Evolutionary conservation across 495 filamentous ascomycete species (phyloP), one percentile per base, ranked within the genome.

Genomic region (Sporormia fimetaria): DNA sequence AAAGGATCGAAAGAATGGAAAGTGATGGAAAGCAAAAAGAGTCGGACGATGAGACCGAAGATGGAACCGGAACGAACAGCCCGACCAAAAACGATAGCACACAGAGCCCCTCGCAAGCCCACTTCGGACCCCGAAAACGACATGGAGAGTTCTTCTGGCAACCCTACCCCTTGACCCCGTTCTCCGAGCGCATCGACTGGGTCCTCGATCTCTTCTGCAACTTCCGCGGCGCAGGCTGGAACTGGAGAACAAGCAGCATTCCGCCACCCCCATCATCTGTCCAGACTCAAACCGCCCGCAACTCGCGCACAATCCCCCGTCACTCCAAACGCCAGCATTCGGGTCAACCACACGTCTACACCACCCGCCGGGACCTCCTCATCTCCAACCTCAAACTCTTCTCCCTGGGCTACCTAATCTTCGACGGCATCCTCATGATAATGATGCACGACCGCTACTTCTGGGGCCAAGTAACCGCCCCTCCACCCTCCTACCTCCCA

Each of bases 361-460:
- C 52, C 2, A 68, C 72, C 7, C 60, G 55, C 29, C 34, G 45
- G 17, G 40, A 56, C 2, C 67, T 80, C 26, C 51, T 85, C 22
- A 55, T 56, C 21, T 39, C 55, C 15, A 68, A 73, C 10, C 48
- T 76, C 1, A 49, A 56, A 3, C 57, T 42, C 2, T 69, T 79
- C 16, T 24, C 74, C 15, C 54, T 66, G 7, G 55, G 63, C 54
- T 87, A 80, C 54, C 52, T 90, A 21, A 20, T 67, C 24, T 61
- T 87, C 14, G 86, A 94, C 55, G 21, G 73, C 24, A 57, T 80
- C 31, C 81, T 82, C 55, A 61, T 73, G 6, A 31, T 76, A 31
- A 75, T 81, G 54, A 77, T 79, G 43, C 64, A 67, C 12, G 86
- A 94, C 52, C 74, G 78, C 0, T 93, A 88, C 67, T 94, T 87